Evolutionary conservation across 495 filamentous ascomycete genomes (phyloP), one percentile per base, ranked within the genome.

Genomic region (Neurospora sp.): DNA sequence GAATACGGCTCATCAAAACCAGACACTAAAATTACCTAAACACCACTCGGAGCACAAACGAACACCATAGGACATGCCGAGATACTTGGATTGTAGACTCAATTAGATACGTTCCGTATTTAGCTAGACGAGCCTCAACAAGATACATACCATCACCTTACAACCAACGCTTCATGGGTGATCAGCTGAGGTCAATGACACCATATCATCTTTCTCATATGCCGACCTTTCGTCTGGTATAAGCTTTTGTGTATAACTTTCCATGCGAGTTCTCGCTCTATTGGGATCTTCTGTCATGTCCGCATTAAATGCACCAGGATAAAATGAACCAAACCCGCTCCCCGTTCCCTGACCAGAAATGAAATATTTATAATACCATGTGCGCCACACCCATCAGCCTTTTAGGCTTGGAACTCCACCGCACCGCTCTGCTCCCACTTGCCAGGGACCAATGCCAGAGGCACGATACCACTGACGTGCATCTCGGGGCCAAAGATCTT

Each of bases 401-500:
- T 76, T 78, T 83, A 86, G 77, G 75, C 85, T 76, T 82, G 81
- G 82, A 89, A 89, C 81, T 89, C 86, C 78, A 82, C 80, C n/a
- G 84, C 81, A 31, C 79, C 82, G 81, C 83, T 84, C 76, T 84
- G 82, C 77, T 85, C 86, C 80, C 81, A 83, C 76, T 82, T 82
- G 73, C 86, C 87, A 39, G 87, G 86, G 71, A 90, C 74, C 68
- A 90, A 87, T 44, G 88, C 88, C 77, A 90, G 81, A 40, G 88
- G 88, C 53, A 90, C 88, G 73, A 90, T 90, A 74, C 88, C 88
- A 72, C 85, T 88, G 73, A 90, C 88, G 81, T 90, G 88, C 95
- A 99, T 97, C 85, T 99, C 96, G 72, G 96, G 96, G 70, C 96
- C 96, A 82, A 93, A 99, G 74, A 98, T 94, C 83, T 98, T 92